These are phyloP conservation scores for Allium fistulosum DNA, from an alignment of 106 monocot species.

Conservation along the genomic window DNA sequence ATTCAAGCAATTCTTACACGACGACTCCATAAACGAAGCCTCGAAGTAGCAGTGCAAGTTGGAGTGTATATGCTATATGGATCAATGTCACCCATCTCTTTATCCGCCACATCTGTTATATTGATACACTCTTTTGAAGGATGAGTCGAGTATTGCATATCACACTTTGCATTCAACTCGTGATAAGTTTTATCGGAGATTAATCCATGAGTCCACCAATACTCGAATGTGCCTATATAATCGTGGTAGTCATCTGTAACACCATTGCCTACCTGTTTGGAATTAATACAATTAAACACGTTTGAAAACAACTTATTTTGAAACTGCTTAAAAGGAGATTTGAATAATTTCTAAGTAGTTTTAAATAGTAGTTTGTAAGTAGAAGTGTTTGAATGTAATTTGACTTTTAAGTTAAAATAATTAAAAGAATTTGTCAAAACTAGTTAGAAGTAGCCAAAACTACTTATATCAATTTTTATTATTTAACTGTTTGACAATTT, in stretches of 20 bases:
- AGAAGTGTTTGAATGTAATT: no score
- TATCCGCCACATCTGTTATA: slow-evolving; percentile 19
- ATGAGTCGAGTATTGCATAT: slow-evolving; percentile 22
- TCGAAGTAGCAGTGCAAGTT: slow-evolving; percentile 31
- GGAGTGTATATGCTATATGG: slow-evolving; percentile 79
- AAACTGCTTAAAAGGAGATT: not conserved
- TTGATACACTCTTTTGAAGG: slow-evolving; percentile 39
- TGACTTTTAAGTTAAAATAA: no score
- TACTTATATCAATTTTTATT: no score
- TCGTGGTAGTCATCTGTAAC: slow-evolving; percentile 83
- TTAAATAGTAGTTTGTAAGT: no score
- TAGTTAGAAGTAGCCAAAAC: no score
- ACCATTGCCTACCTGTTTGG: slow-evolving; percentile 69
- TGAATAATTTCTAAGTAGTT: no score
- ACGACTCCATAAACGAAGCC: slow-evolving; percentile 27
- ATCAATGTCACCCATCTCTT: slow-evolving; percentile 70
- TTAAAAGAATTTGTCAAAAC: no score
- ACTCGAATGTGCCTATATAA: slow-evolving; percentile 75
- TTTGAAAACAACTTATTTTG: not conserved
- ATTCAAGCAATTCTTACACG: slow-evolving; percentile 32
- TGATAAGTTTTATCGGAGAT: slow-evolving; percentile 67
- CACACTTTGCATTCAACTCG: slow-evolving; percentile 31
- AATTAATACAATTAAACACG: not conserved
- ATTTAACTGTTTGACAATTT: no score
- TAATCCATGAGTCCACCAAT: slow-evolving; percentile 93